Percentiles rank a stretch among this genome's conserved stretches.
Conservation (phyloP, 225 moss, liverwort and hornwort species). For the Neckera pumila region DNA sequence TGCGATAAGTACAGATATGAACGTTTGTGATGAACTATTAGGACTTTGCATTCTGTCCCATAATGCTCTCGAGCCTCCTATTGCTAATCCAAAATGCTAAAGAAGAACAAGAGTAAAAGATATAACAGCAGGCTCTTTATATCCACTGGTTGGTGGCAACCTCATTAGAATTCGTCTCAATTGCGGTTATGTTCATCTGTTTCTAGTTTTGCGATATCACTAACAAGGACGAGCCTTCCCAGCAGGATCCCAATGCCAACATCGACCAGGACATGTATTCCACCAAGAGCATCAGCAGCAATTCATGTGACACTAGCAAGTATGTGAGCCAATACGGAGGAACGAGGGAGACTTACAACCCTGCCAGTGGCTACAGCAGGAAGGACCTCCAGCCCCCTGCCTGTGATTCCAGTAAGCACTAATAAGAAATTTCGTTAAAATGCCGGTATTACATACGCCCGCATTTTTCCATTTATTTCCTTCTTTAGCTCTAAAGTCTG, state of each 20-base stretch:
- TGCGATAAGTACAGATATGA: background rate
- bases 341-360: background rate
- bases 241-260: background rate
- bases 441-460: too few species aligned
- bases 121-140: background rate
- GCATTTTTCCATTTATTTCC: too few species aligned
- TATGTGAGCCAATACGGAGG: constrained; percentile 12
- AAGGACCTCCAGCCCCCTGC: background rate
- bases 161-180: background rate
- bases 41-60: background rate
- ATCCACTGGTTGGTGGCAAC: background rate
- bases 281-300: background rate
- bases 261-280: background rate
- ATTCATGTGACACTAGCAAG: background rate
- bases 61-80: background rate
- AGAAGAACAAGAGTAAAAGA: background rate
- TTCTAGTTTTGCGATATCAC: background rate
- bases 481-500: too few species aligned
- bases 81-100: background rate
- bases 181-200: background rate
- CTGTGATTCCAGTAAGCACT: constrained; percentile 2
- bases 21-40: background rate
- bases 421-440: too few species aligned
- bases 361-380: background rate
- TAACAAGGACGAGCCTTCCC: background rate